Evolutionary conservation across 176 grass and related monocot genomes (phyloP).

Genomic region (Oryza australiensis): DNA sequence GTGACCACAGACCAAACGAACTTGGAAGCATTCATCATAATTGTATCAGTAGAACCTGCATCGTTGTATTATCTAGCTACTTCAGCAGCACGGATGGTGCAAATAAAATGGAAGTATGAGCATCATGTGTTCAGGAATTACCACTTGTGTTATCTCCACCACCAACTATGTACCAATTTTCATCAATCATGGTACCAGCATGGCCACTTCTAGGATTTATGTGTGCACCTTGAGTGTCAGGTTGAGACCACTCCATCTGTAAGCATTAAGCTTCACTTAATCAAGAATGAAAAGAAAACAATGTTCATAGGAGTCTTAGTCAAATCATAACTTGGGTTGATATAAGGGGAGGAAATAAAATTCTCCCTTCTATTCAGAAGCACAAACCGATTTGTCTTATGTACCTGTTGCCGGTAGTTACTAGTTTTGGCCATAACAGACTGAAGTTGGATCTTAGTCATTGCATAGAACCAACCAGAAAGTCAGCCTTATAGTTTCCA

Average conservation of each 20-base stretch:
- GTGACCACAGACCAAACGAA: constrained; percentile 87
- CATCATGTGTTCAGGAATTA: constrained; percentile 41
- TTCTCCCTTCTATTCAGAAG: constrained; percentile 4
- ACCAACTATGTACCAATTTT: constrained; percentile 97
- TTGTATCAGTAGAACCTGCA: constrained; percentile 79
- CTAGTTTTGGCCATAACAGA: not conserved
- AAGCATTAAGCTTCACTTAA: constrained; percentile 34
- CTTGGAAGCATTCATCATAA: constrained; percentile 83
- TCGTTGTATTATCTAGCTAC: constrained; percentile 27
- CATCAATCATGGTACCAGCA: constrained; percentile 75
- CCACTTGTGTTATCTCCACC: constrained; percentile 97
- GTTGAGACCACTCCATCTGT: constrained; percentile 97
- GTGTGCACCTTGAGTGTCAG: constrained; percentile 84
- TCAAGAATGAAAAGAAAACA: constrained; percentile 7
- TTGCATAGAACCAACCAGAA: not conserved
- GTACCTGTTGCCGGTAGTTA: constrained; percentile 17
- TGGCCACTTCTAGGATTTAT: constrained; percentile 90
- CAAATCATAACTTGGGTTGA: not conserved
- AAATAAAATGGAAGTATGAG: constrained; percentile 11
- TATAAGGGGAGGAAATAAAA: not conserved
- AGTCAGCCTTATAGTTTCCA: constrained; percentile 2
- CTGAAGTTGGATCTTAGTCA: constrained; percentile 20
- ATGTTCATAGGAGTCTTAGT: not conserved
- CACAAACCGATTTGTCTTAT: not conserved
- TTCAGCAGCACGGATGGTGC: constrained; percentile 6